These are phyloP conservation scores for Anisogramma anomala DNA, from an alignment of 2,329 filamentous ascomycete species.

Conservation along the genomic window DNA sequence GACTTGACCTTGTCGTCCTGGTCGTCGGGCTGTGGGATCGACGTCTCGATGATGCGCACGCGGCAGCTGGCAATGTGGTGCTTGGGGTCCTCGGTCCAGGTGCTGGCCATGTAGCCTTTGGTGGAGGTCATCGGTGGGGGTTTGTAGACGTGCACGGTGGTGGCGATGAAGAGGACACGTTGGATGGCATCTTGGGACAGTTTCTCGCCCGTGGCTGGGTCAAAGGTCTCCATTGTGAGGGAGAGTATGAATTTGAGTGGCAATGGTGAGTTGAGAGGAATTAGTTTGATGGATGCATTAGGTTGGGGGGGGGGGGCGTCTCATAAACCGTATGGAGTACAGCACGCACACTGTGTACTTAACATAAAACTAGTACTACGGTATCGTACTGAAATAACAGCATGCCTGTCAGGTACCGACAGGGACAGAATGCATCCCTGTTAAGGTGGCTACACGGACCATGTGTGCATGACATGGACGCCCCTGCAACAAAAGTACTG, in stretches of 20 bases:
- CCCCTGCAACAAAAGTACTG: too few relatives aligned
- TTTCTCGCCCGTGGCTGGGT: conserved; percentile 58
- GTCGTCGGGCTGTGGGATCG: conserved; percentile 32
- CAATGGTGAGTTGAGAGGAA: too few relatives aligned
- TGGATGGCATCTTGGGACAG: conserved; percentile 70
- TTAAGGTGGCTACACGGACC: too few relatives aligned
- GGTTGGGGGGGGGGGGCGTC: too few relatives aligned
- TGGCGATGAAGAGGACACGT: conserved; percentile 67
- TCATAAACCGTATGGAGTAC: too few relatives aligned
- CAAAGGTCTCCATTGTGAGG: conserved; percentile 47
- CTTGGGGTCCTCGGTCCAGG: conserved; percentile 62
- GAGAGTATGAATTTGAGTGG: not conserved
- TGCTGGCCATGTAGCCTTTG: conserved; percentile 65
- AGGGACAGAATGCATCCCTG: too few relatives aligned
- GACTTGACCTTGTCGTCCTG: conserved; percentile 49
- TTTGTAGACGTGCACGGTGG: conserved; percentile 71
- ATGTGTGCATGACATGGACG: too few relatives aligned
- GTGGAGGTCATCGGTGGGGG: conserved; percentile 70
- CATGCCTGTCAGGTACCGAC: too few relatives aligned
- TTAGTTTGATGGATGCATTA: too few relatives aligned
- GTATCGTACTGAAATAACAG: too few relatives aligned
- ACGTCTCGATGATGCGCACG: conserved; percentile 66
- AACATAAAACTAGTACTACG: too few relatives aligned
- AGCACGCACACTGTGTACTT: too few relatives aligned
- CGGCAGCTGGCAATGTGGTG: conserved; percentile 79